These are phyloP conservation scores for Daldinia childiae DNA, from an alignment of 495 filamentous ascomycete species.

Conservation along the genomic window DNA sequence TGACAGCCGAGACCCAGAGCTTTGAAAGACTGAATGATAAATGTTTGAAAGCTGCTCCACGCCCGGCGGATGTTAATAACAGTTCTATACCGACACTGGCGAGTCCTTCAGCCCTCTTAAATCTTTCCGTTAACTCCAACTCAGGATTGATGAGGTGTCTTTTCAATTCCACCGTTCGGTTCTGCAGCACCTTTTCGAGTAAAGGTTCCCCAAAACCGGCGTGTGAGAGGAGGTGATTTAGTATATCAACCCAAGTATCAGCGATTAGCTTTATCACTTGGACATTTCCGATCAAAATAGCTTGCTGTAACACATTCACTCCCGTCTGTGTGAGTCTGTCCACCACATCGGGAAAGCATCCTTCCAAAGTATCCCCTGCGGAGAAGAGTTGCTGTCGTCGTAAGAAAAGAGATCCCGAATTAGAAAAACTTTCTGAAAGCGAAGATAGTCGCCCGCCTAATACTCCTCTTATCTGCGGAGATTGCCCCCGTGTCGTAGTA, in stretches of 20 bases:
- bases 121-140: not conserved
- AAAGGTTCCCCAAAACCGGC: not conserved
- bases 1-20: slow-evolving; percentile 14
- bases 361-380: not conserved
- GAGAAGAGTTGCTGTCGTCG: not conserved
- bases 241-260: not conserved
- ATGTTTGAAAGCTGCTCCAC: not conserved
- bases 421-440: not conserved
- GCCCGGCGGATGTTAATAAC: not conserved
- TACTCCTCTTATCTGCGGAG: not conserved
- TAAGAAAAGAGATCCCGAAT: not conserved
- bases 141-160: not conserved
- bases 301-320: slow-evolving; percentile 7
- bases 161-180: not conserved
- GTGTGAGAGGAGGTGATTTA: slow-evolving; percentile 13
- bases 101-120: slow-evolving; percentile 1
- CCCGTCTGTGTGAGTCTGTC: slow-evolving; percentile 7
- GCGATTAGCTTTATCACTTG: slow-evolving; percentile 6
- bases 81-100: slow-evolving; percentile 7
- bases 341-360: not conserved
- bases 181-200: not conserved
- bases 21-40: slow-evolving; percentile 9
- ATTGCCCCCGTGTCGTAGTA: not conserved
- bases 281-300: not conserved
- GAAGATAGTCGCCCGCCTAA: not conserved